Percentiles rank a stretch among this genome's conserved stretches.
Evolutionary conservation across 225 moss, liverwort and hornwort genomes (phyloP).

Genomic region (Marchantia polymorpha): DNA sequence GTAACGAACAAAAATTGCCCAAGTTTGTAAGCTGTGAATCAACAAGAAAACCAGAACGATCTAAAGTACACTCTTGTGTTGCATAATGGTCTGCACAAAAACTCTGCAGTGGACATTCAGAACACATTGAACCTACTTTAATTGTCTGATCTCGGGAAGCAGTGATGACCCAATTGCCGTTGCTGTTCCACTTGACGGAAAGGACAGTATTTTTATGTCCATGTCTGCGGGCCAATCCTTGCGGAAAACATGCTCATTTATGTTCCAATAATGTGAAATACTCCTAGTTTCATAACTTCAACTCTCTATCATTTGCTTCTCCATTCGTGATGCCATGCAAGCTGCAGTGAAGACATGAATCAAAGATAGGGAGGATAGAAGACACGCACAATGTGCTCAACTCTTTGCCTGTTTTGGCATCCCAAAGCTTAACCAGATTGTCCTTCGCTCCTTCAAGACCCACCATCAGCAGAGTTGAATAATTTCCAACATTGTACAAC

Average conservation of each 20-base stretch:
- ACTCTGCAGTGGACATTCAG: background rate
- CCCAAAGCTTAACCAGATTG: slow-evolving; percentile 98
- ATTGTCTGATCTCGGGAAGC: slow-evolving; percentile 96
- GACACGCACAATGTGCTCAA: slow-evolving; percentile 81
- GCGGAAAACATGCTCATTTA: background rate
- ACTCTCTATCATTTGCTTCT: no score
- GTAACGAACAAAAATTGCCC: no score
- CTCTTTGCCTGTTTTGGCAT: slow-evolving; percentile 95
- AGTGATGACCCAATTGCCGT: slow-evolving; percentile 97
- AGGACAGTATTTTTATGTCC: slow-evolving; percentile 97
- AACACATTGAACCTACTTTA: slow-evolving; percentile 51
- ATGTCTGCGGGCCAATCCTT: slow-evolving; percentile 51
- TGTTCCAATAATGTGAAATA: background rate
- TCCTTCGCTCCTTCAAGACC: slow-evolving; percentile 81
- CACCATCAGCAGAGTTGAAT: background rate
- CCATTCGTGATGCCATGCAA: background rate
- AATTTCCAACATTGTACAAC: background rate
- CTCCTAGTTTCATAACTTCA: background rate
- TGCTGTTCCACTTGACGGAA: slow-evolving; percentile 98
- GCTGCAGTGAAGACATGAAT: background rate
- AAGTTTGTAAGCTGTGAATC: no score
- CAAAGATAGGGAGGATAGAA: background rate
- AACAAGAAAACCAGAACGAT: no score
- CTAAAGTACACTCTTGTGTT: no score
- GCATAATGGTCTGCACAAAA: no score